A percentile compares a stretch with the other conserved stretches of the same genome.
phyloP scores from a whole-genome alignment of 108 stramenopile species.

The Skeletonema potamos region DNA sequence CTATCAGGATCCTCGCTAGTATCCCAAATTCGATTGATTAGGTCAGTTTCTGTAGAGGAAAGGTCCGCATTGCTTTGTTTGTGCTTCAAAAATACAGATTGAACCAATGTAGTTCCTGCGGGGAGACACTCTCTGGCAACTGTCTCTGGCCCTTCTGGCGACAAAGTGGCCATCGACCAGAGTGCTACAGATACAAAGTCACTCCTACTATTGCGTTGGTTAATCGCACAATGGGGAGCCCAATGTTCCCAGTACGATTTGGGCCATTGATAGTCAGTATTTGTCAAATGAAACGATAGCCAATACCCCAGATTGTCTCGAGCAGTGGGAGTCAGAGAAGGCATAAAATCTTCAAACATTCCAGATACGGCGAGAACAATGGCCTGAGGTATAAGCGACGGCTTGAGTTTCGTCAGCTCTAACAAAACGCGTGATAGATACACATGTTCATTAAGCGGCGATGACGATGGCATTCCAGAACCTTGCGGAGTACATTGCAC shows the following conservation, averaged over 20 bases:
- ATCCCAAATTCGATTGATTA: conserved; percentile 68
- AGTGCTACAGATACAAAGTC: conserved; percentile 51
- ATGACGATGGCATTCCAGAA: conserved; percentile 26
- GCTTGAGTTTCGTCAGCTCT: conserved; percentile 76
- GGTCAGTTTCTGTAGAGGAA: conserved; percentile 41
- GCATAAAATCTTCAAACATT: conserved; percentile 76
- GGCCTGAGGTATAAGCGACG: conserved; percentile 65
- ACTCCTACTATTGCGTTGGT: conserved; percentile 61
- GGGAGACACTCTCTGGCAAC: conserved; percentile 53
- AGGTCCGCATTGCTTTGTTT: conserved; percentile 31
- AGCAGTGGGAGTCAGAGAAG: conserved; percentile 66
- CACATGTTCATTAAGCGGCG: conserved; percentile 40
- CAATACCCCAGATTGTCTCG: conserved; percentile 74
- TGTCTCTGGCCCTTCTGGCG: conserved; percentile 29
- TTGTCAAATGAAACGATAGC: conserved; percentile 82
- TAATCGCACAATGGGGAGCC: conserved; percentile 57
- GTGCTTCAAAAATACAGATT: conserved; percentile 31
- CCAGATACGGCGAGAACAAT: conserved; percentile 68
- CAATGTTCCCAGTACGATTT: conserved; percentile 79
- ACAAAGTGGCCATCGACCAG: conserved; percentile 36
- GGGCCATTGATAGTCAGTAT: conserved; percentile 89
- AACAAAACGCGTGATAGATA: conserved; percentile 75
- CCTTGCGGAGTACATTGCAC: conserved; percentile 53
- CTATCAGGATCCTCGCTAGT: conserved; percentile 49
- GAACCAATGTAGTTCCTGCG: conserved; percentile 30